A percentile compares a stretch with the other conserved stretches of the same genome.
phyloP scores from a whole-genome alignment of 2,329 filamentous ascomycete genomes.

The Torrubiella hemipterigena region DNA sequence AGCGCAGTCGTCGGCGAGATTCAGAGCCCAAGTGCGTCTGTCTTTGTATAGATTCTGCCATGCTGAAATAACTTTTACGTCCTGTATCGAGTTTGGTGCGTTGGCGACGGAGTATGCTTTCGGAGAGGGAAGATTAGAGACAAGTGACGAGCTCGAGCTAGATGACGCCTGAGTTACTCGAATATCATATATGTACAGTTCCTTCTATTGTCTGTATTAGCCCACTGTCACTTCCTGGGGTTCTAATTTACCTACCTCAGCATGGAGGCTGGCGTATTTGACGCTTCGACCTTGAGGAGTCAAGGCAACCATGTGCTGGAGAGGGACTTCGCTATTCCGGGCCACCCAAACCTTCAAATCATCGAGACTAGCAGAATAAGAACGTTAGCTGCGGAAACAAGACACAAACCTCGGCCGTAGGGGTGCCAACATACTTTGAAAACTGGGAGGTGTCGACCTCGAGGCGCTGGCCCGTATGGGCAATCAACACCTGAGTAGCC shows the following conservation, averaged over 20 bases:
- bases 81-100: slow-evolving; percentile 72
- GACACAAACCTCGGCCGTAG: too few species aligned
- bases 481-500: slow-evolving; percentile 83
- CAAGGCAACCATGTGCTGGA: slow-evolving; percentile 74
- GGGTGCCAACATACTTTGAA: slow-evolving; percentile 44
- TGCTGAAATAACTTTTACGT: slow-evolving; percentile 69
- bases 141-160: slow-evolving; percentile 27
- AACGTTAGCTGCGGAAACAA: too few species aligned
- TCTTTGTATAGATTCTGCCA: slow-evolving; percentile 82
- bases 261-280: slow-evolving; percentile 66
- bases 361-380: slow-evolving; percentile 50
- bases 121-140: slow-evolving; percentile 37
- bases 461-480: slow-evolving; percentile 83
- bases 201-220: slow-evolving; percentile 42
- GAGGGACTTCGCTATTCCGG: slow-evolving; percentile 58
- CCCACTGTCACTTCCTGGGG: slow-evolving; percentile 1
- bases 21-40: slow-evolving; percentile 67
- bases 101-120: slow-evolving; percentile 45
- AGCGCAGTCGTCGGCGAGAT: slow-evolving; percentile 56
- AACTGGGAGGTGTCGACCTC: slow-evolving; percentile 66
- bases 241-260: slow-evolving; percentile 47
- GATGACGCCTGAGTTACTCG: slow-evolving; percentile 50
- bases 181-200: slow-evolving; percentile 88
- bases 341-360: slow-evolving; percentile 74
- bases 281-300: slow-evolving; percentile 76